phyloP scores from a whole-genome alignment of 1,284 basidiomycete genomes.

The Trichosporon sp. region DNA sequence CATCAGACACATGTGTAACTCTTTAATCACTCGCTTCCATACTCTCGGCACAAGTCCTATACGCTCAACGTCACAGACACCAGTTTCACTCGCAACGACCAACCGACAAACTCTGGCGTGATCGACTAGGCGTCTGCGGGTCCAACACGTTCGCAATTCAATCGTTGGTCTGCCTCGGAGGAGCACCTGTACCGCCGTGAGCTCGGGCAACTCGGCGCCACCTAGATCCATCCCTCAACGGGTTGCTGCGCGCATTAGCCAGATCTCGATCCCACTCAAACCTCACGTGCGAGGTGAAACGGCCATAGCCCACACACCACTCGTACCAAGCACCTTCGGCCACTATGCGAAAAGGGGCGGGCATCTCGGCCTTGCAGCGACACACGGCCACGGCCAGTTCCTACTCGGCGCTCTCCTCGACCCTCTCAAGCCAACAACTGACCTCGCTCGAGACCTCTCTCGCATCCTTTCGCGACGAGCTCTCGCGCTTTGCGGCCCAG shows the following conservation, averaged over 20 bases:
- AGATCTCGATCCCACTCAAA: too few species aligned
- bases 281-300: too few species aligned
- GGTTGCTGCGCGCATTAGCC: too few species aligned
- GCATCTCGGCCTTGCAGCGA: constrained; percentile 59
- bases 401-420: constrained; percentile 76
- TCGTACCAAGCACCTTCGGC: too few species aligned
- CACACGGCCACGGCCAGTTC: constrained; percentile 57
- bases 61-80: not conserved
- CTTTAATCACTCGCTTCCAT: not conserved
- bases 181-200: too few species aligned
- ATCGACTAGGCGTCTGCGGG: not conserved
- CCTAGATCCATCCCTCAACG: too few species aligned
- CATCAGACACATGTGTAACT: not conserved
- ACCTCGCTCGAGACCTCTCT: constrained; percentile 79
- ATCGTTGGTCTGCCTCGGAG: too few species aligned
- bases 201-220: too few species aligned
- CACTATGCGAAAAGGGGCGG: constrained; percentile 59
- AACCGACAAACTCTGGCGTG: not conserved
- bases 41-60: not conserved
- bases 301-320: too few species aligned
- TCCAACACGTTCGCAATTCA: not conserved
- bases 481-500: constrained; percentile 76
- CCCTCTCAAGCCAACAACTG: constrained; percentile 75
- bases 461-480: constrained; percentile 76
- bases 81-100: not conserved